Percentiles rank a stretch among this genome's conserved stretches.
Evolutionary conservation across 2,329 filamentous ascomycete species (phyloP).

Genomic region (Metarhizium anisopliae): DNA sequence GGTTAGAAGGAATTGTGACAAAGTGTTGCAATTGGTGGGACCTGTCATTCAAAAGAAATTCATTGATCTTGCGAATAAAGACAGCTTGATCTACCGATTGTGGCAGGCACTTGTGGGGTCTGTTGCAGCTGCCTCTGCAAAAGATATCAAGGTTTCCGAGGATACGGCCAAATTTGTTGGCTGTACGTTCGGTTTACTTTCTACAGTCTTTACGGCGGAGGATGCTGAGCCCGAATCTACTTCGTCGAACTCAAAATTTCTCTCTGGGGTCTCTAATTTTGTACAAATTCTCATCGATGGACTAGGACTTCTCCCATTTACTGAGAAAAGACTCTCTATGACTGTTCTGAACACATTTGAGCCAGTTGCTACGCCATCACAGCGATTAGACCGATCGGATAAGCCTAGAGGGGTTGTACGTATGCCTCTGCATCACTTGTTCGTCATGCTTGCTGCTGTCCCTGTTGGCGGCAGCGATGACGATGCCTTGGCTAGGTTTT

Average conservation of each 20-base stretch:
- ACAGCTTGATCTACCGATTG: constrained; percentile 42
- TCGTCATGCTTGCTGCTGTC: constrained; percentile 47
- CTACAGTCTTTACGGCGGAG: constrained; percentile 34
- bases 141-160: constrained; percentile 81
- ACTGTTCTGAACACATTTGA: constrained; percentile 48
- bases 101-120: constrained; percentile 55
- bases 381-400: constrained; percentile 43
- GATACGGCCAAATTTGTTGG: constrained; percentile 78
- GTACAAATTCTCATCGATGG: constrained; percentile 38
- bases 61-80: constrained; percentile 49
- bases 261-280: constrained; percentile 44
- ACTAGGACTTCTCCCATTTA: constrained; percentile 53
- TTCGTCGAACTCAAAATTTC: constrained; percentile 36
- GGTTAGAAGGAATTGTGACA: constrained; percentile 63
- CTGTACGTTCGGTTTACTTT: constrained; percentile 58
- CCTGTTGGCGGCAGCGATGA: constrained; percentile 39
- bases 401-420: constrained; percentile 42
- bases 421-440: constrained; percentile 57
- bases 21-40: constrained; percentile 54
- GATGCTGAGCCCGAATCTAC: not conserved
- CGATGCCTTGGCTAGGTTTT: constrained; percentile 34
- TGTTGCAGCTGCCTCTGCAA: constrained; percentile 59
- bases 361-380: constrained; percentile 57
- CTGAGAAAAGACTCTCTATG: constrained; percentile 48
- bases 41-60: constrained; percentile 55